Evolutionary conservation across 2,329 filamentous ascomycete species (phyloP).

Genomic region (Neurospora crassa): DNA sequence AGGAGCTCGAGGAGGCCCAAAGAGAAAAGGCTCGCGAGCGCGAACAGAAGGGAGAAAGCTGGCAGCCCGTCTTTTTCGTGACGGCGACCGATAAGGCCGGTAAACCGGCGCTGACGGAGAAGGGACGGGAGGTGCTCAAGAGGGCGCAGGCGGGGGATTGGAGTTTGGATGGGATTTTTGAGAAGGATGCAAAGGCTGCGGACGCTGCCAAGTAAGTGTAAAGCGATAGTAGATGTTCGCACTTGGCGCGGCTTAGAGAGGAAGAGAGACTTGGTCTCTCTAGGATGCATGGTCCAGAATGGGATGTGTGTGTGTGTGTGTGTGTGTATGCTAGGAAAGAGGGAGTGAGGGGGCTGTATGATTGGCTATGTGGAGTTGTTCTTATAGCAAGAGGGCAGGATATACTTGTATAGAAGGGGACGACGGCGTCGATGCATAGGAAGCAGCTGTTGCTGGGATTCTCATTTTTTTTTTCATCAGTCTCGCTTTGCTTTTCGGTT

Average conservation of each 20-base stretch:
- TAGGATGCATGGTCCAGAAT: background rate
- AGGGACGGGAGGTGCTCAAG: constrained; percentile 17
- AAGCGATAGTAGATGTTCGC: background rate
- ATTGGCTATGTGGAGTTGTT: background rate
- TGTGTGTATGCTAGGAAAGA: background rate
- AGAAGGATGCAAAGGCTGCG: background rate
- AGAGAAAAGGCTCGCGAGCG: constrained; percentile 75
- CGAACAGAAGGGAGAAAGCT: constrained; percentile 58
- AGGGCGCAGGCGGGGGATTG: constrained; percentile 18
- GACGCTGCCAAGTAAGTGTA: background rate
- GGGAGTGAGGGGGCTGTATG: background rate
- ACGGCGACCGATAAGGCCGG: constrained; percentile 18
- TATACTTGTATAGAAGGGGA: background rate
- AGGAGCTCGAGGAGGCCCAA: constrained; percentile 85
- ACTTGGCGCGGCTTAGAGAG: background rate
- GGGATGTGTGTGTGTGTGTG: background rate
- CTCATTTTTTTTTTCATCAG: background rate
- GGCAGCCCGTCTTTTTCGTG: constrained; percentile 78
- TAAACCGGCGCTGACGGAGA: constrained; percentile 19
- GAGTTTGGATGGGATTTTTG: constrained; percentile 20
- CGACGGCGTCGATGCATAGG: background rate
- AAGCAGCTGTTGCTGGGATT: background rate
- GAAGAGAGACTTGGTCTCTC: background rate
- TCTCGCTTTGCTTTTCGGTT: background rate
- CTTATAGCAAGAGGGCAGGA: background rate